phyloP scores from a whole-genome alignment of 225 moss, liverwort and hornwort species.

The Pleurozium schreberi region DNA sequence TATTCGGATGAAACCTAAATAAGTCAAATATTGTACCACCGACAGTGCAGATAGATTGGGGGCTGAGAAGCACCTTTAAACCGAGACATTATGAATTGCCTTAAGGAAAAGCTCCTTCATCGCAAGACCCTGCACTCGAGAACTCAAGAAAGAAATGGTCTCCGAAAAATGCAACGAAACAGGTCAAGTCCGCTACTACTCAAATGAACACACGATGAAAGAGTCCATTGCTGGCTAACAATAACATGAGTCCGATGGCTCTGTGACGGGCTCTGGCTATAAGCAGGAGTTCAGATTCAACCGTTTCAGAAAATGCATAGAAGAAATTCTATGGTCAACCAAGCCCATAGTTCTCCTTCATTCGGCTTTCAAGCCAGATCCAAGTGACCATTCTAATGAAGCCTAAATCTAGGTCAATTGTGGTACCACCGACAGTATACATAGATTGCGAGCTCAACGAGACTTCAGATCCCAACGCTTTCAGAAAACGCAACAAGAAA shows the following conservation, averaged over 20 bases:
- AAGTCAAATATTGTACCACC: no score
- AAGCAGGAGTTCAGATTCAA: not conserved
- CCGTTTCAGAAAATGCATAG: no score
- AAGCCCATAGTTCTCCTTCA: not conserved
- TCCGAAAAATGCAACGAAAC: not conserved
- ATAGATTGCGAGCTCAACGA: no score
- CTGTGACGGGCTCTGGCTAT: not conserved
- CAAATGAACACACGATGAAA: not conserved
- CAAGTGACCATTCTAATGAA: no score
- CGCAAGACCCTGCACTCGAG: not conserved
- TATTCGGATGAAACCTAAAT: no score
- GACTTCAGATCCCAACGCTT: not conserved
- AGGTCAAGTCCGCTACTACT: not conserved
- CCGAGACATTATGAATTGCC: not conserved
- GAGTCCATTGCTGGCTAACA: no score
- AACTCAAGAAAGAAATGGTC: not conserved
- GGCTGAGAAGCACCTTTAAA: not conserved
- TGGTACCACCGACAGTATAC: not conserved
- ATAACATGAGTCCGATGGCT: not conserved
- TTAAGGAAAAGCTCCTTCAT: no score
- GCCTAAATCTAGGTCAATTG: not conserved
- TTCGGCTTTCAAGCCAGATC: not conserved
- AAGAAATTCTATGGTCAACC: not conserved
- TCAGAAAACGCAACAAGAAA: not conserved
- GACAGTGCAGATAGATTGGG: no score